Evolutionary conservation across 352 stramenopile genomes (phyloP), one percentile per base, ranked within the genome.

Genomic region (Phytopythium mirpurense): DNA sequence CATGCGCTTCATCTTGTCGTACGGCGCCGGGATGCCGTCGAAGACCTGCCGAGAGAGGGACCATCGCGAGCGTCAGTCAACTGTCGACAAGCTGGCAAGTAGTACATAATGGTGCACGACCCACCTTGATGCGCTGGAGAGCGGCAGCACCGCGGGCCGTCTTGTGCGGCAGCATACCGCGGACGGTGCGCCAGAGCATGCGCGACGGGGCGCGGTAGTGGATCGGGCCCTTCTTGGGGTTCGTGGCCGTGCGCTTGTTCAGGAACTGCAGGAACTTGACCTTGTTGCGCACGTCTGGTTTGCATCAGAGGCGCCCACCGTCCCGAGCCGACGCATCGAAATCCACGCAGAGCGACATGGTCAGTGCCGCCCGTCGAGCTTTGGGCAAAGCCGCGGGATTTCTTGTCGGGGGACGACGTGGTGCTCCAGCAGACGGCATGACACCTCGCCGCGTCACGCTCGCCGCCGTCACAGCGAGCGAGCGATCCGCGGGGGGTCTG

Each of bases 151-250:
- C 97, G 72, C 97, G 93, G 44, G 83, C 80, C 47, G 96, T 98
- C 93, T 99, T 99, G 81, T 99, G 97, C 51, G 98, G 93, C 57
- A 99, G 78, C 97, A 99, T 99, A 62, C 97, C 97, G 77, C 96
- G 96, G 63, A 99, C 83, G 46, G 85, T 88, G 54, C 81, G 79
- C 83, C 81, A 91, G 59, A 93, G 68, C 81, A 99, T 99, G 42
- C 87, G 76, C 59, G 96, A 96, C 46, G 97, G 97, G 26, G 88
- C 83, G 72, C 97, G 96, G 94, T 98, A 98, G 83, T 99, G 96
- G 71, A 98, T 95, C 49, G 97, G 97, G 62, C 97, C 97, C 65
- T 90, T 82, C 70, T 90, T 92, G 45, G 96, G 97, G 88, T 99
- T 99, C 50, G 96, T 99, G 71, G 97, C 98, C 65, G 94, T 98